These are phyloP conservation scores for Dichomitus squalens DNA, from an alignment of 1,284 basidiomycete genomes.

Conservation along the genomic window DNA sequence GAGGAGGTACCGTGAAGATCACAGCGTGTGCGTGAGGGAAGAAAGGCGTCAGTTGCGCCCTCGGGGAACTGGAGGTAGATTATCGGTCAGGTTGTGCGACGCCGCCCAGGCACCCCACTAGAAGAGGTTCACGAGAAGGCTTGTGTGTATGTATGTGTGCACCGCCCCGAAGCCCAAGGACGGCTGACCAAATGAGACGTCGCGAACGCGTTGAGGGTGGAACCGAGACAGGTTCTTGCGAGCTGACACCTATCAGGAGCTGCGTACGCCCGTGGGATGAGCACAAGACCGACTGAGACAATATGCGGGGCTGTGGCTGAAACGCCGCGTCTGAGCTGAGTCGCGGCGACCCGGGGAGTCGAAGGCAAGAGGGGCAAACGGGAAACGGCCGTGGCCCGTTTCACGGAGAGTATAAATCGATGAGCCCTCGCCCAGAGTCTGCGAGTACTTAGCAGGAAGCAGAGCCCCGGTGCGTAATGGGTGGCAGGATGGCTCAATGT, in stretches of 20 bases:
- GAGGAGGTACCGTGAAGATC: background rate
- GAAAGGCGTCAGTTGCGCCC: background rate
- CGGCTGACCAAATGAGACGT: background rate
- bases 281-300: background rate
- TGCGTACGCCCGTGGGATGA: background rate
- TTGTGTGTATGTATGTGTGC: slow-evolving; percentile 2
- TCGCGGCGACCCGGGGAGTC: too few species aligned
- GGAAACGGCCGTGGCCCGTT: too few species aligned
- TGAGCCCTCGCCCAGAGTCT: background rate
- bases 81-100: slow-evolving; percentile 1
- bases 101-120: background rate
- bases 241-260: background rate
- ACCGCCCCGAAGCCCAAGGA: background rate
- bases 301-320: too few species aligned
- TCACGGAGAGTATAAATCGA: background rate
- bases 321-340: too few species aligned
- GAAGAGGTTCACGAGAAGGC: slow-evolving; percentile 1
- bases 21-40: background rate
- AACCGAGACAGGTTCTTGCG: background rate
- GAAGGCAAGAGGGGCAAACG: background rate
- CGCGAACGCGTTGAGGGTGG: background rate
- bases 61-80: background rate
- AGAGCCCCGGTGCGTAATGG: background rate
- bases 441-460: background rate
- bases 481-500: background rate